phyloP scores from a whole-genome alignment of 257 asterid genomes.

The Solanum clarkiae region DNA sequence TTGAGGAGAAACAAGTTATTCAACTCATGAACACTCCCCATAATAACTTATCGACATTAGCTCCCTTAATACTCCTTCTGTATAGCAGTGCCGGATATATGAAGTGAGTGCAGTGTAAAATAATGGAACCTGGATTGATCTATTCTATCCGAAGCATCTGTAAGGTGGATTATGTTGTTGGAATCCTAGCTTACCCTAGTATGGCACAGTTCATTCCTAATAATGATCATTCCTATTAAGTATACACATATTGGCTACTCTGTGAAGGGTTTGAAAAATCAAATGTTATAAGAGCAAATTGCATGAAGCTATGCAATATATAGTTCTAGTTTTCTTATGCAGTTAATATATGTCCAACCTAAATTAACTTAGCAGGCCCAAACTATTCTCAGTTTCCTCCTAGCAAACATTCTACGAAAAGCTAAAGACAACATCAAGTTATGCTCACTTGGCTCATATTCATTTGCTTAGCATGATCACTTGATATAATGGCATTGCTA shows the following conservation, averaged over 20 bases:
- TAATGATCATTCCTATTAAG: background rate
- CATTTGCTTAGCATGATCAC: background rate
- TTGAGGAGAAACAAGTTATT: background rate
- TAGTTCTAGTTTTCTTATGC: background rate
- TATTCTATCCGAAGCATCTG: background rate
- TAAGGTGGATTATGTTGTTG: background rate
- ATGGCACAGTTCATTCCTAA: background rate
- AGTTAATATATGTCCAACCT: background rate
- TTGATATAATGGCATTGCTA: background rate
- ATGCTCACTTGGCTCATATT: background rate
- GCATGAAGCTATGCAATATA: background rate
- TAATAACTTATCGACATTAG: background rate
- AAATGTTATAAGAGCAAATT: background rate
- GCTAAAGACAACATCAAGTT: background rate
- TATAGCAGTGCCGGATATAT: background rate
- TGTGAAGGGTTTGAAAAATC: background rate
- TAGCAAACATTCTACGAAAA: background rate
- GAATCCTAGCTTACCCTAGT: background rate
- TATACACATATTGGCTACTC: background rate
- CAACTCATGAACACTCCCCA: background rate
- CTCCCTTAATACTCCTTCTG: background rate
- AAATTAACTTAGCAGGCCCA: background rate
- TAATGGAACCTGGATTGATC: background rate
- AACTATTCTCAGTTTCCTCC: background rate
- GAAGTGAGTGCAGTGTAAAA: background rate